phyloP scores from a whole-genome alignment of 108 stramenopile genomes.

The Pseudonitzschia multiseries region DNA sequence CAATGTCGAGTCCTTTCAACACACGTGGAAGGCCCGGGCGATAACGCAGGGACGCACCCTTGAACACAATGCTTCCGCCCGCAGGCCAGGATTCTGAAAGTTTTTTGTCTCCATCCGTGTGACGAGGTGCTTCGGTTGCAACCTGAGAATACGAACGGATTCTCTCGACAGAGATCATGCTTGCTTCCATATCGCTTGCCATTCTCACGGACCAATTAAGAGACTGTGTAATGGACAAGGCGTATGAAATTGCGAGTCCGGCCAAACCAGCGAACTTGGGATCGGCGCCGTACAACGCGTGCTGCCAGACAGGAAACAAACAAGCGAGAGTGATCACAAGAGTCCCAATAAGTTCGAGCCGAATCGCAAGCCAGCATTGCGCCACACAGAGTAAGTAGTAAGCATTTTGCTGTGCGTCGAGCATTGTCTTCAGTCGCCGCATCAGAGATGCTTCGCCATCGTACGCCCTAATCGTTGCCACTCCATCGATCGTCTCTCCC shows the following conservation, averaged over 20 bases:
- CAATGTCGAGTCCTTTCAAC: constrained; percentile 67
- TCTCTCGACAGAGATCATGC: constrained; percentile 85
- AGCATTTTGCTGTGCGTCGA: constrained; percentile 69
- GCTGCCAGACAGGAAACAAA: constrained; percentile 69
- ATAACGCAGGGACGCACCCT: constrained; percentile 63
- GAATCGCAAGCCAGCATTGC: constrained; percentile 89
- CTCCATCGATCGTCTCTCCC: constrained; percentile 91
- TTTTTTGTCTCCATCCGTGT: constrained; percentile 28
- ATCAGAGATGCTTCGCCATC: constrained; percentile 68
- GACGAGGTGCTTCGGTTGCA: constrained; percentile 45
- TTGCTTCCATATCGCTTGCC: constrained; percentile 83
- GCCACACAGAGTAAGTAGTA: constrained; percentile 23
- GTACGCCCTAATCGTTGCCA: constrained; percentile 92
- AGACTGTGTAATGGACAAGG: constrained; percentile 80
- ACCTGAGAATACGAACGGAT: constrained; percentile 61
- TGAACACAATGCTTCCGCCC: constrained; percentile 65
- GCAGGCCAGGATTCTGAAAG: constrained; percentile 58
- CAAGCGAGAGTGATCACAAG: constrained; percentile 51
- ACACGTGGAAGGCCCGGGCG: constrained; percentile 74
- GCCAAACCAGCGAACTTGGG: constrained; percentile 77
- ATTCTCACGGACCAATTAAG: constrained; percentile 92
- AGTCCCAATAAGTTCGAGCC: constrained; percentile 72
- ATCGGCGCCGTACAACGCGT: constrained; percentile 33
- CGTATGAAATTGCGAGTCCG: constrained; percentile 88
- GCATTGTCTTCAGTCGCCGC: constrained; percentile 56